phyloP scores from a whole-genome alignment of 2,329 filamentous ascomycete genomes.

The Fusarium transvaalense region DNA sequence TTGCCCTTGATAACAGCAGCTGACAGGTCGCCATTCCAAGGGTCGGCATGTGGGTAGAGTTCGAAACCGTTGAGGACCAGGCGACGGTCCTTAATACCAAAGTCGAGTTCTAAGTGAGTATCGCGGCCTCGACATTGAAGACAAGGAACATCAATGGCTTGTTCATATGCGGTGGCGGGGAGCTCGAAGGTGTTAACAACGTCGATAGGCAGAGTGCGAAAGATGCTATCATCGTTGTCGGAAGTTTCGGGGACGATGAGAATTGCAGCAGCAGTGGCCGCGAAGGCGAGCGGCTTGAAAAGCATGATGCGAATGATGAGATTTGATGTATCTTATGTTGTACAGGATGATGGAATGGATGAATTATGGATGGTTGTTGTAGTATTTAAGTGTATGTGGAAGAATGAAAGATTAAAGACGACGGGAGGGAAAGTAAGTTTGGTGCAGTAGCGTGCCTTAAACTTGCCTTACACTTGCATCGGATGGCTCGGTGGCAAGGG shows the following conservation, averaged over 20 bases:
- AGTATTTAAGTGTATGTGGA: conserved; percentile 5
- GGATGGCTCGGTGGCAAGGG: conserved; percentile 42
- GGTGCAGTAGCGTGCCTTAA: conserved; percentile 25
- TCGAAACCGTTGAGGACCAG: conserved; percentile 71
- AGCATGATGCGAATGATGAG: conserved; percentile 47
- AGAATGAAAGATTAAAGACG: conserved; percentile 8
- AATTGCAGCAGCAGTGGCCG: conserved; percentile 59
- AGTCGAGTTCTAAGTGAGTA: conserved; percentile 65
- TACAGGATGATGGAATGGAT: background rate
- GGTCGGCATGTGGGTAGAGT: conserved; percentile 68
- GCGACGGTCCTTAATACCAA: conserved; percentile 62
- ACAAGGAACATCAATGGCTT: conserved; percentile 65
- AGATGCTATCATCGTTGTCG: conserved; percentile 57
- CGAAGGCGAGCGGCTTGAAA: conserved; percentile 51
- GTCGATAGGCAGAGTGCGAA: conserved; percentile 57
- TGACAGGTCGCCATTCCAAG: conserved; percentile 58
- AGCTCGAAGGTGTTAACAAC: conserved; percentile 54
- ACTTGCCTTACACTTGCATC: conserved; percentile 20
- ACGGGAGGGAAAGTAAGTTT: background rate
- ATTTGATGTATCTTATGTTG: background rate
- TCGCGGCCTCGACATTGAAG: conserved; percentile 63
- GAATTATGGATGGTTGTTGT: background rate
- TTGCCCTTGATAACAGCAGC: conserved; percentile 61
- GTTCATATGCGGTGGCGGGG: conserved; percentile 51
- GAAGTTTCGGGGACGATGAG: conserved; percentile 66